phyloP scores from a whole-genome alignment of 306 rosid species.

The Canavalia ensiformis region DNA sequence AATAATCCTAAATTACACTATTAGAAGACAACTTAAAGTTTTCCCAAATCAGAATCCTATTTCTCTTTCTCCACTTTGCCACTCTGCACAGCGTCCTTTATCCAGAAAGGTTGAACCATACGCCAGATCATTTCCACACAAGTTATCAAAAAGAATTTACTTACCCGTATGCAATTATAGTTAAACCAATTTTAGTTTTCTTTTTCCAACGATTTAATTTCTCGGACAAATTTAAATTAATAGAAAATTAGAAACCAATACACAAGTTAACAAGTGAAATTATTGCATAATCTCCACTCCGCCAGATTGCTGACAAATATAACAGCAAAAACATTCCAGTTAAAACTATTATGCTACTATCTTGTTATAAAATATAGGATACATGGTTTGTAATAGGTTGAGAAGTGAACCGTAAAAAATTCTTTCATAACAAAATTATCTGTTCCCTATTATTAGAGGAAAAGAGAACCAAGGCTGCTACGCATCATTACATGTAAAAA shows the following conservation, averaged over 20 bases:
- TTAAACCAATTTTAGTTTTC: too few species aligned
- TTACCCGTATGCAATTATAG: too few species aligned
- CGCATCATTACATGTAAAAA: slow-evolving; percentile 6
- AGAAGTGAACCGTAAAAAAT: not conserved
- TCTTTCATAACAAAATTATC: not conserved
- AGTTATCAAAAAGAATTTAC: too few species aligned
- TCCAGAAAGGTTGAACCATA: too few species aligned
- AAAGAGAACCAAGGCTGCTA: not conserved
- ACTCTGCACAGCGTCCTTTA: too few species aligned
- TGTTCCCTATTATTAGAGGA: slow-evolving; percentile 7
- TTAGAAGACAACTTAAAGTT: too few species aligned
- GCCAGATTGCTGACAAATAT: not conserved
- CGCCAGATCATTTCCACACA: too few species aligned
- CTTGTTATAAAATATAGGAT: not conserved
- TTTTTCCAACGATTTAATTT: not conserved
- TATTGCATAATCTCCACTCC: not conserved
- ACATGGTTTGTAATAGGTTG: not conserved
- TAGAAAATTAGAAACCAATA: not conserved
- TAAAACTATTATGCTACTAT: not conserved
- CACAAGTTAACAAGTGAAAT: not conserved
- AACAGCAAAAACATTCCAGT: not conserved
- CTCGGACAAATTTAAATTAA: not conserved
- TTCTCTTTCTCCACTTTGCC: too few species aligned
- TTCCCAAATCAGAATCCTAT: too few species aligned
- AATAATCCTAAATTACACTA: too few species aligned